Evolutionary conservation across 208 protist genomes (phyloP).

Genomic region (Acanthamoeba comandoni): DNA sequence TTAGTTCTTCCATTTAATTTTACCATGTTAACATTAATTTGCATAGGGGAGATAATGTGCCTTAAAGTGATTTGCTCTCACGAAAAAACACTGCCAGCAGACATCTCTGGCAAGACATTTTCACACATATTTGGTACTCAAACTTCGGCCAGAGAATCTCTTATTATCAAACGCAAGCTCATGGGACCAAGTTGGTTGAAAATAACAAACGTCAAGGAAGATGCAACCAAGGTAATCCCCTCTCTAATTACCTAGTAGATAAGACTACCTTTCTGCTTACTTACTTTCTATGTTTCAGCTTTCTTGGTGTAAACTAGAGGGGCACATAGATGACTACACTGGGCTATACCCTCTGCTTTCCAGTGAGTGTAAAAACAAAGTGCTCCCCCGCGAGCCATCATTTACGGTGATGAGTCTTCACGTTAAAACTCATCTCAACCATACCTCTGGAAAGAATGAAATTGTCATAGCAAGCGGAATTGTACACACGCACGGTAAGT

Average conservation of each 20-base stretch:
- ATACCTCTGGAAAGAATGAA: conserved; percentile 90
- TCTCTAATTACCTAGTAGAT: background rate
- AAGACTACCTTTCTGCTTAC: too few relatives aligned
- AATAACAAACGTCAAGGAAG: conserved; percentile 47
- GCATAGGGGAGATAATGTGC: too few relatives aligned
- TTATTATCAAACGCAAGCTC: conserved; percentile 58
- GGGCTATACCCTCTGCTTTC: conserved; percentile 21
- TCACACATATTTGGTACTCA: conserved; percentile 62
- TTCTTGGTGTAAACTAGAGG: conserved; percentile 70
- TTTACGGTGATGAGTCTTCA: conserved; percentile 89
- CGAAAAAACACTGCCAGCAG: background rate
- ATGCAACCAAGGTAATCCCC: conserved; percentile 23
- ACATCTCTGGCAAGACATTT: conserved; percentile 37
- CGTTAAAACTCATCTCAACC: conserved; percentile 92
- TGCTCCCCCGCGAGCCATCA: conserved; percentile 10
- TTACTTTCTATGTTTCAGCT: too few relatives aligned
- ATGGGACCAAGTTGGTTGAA: conserved; percentile 72
- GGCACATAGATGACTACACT: conserved; percentile 17
- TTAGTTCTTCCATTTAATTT: too few relatives aligned
- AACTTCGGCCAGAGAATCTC: conserved; percentile 46
- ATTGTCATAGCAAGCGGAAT: conserved; percentile 92
- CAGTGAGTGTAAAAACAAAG: background rate
- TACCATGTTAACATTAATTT: too few relatives aligned
- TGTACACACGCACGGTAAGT: conserved; percentile 84
- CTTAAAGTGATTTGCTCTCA: conserved; percentile 67